Conservation (phyloP, 2,329 filamentous ascomycete genomes). For the Penicillium glabrum region DNA sequence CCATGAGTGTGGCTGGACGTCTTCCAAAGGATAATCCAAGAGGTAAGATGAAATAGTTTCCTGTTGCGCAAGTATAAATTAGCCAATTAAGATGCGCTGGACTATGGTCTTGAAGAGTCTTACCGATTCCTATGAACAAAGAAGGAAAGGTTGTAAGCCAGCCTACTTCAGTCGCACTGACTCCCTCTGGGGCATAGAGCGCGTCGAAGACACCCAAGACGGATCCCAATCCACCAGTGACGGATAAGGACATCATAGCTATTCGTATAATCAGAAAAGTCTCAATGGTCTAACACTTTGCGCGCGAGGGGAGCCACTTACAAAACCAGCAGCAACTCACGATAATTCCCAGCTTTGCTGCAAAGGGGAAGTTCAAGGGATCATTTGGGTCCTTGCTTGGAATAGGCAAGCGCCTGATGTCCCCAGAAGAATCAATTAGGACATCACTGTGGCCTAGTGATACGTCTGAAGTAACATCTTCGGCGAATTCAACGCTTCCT, state of each 20-base stretch:
- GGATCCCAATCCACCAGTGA: slow-evolving; percentile 28
- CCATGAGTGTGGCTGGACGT: slow-evolving; percentile 34
- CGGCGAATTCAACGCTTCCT: too few relatives aligned
- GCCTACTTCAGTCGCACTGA: slow-evolving; percentile 30
- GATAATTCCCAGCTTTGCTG: slow-evolving; percentile 25
- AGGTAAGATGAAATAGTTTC: slow-evolving; percentile 41
- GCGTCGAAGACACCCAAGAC: slow-evolving; percentile 36
- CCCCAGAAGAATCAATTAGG: neutral
- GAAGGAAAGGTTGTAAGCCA: slow-evolving; percentile 40
- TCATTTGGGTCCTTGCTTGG: slow-evolving; percentile 30
- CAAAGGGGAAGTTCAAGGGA: slow-evolving; percentile 22
- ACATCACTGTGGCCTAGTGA: too few relatives aligned
- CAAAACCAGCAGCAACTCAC: slow-evolving; percentile 30
- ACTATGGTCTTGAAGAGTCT: neutral
- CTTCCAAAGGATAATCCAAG: slow-evolving; percentile 40
- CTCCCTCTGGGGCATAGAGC: slow-evolving; percentile 28
- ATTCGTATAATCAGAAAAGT: too few relatives aligned
- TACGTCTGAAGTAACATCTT: too few relatives aligned
- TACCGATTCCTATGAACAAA: slow-evolving; percentile 42
- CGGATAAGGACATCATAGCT: slow-evolving; percentile 29
- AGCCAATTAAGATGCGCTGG: neutral
- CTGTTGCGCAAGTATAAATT: slow-evolving; percentile 5
- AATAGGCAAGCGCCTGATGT: slow-evolving; percentile 22
- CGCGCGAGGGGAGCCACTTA: neutral
- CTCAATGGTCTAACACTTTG: too few relatives aligned